Evolutionary conservation across 495 filamentous ascomycete species (phyloP).

Genomic region (Opeltia flavorubescens): DNA sequence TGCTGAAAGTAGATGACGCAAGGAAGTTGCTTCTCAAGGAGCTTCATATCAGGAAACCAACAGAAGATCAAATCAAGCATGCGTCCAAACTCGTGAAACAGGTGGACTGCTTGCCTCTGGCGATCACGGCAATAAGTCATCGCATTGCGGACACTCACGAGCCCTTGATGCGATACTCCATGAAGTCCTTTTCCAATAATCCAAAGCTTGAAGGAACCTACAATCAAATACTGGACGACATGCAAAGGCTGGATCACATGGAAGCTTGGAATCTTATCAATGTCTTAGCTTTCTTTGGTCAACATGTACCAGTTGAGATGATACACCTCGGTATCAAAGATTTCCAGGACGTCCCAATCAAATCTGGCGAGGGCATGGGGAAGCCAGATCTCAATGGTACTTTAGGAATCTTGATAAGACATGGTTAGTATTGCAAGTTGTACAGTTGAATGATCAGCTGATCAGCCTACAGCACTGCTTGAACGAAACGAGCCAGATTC

Average conservation of each 20-base stretch:
- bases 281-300: conserved; percentile 59
- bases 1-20: conserved; percentile 44
- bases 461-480: conserved; percentile 31
- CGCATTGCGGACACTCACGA: conserved; percentile 58
- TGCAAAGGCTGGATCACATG: conserved; percentile 40
- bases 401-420: conserved; percentile 49
- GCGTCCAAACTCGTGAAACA: conserved; percentile 53
- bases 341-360: conserved; percentile 38
- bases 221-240: conserved; percentile 53
- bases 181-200: conserved; percentile 52
- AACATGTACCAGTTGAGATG: conserved; percentile 64
- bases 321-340: conserved; percentile 47
- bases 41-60: conserved; percentile 34
- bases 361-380: conserved; percentile 34
- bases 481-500: conserved; percentile 46
- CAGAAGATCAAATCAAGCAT: conserved; percentile 40
- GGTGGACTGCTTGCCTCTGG: conserved; percentile 59
- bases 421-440: conserved; percentile 23
- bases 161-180: conserved; percentile 50
- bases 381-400: conserved; percentile 53
- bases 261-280: conserved; percentile 61
- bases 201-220: conserved; percentile 59
- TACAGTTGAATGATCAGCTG: background rate
- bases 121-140: conserved; percentile 66
- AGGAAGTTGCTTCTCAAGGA: conserved; percentile 44